Conservation (phyloP, 1,139 yeast genomes). For the Yamadazyma atmosphaerica region DNA sequence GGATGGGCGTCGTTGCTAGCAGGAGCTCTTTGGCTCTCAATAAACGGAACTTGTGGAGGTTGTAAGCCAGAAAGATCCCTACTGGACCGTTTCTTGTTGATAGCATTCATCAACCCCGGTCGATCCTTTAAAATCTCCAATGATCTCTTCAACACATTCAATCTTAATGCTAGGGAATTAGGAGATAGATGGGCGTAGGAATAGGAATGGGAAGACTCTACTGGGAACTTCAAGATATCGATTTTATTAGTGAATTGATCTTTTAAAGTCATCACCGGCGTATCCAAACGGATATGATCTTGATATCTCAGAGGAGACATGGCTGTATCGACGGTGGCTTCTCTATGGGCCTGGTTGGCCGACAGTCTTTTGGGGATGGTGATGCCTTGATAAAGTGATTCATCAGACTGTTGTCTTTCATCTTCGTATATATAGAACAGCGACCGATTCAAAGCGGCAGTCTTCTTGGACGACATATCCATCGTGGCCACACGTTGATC, state of each 20-base stretch:
- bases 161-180: conserved; percentile 71
- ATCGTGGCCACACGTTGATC: conserved; percentile 1
- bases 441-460: conserved; percentile 8
- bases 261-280: conserved; percentile 16
- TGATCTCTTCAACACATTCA: conserved; percentile 74
- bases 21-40: background rate
- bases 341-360: background rate
- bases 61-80: background rate
- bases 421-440: conserved; percentile 27
- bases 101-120: conserved; percentile 48
- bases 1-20: conserved; percentile 16
- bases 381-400: conserved; percentile 9
- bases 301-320: background rate
- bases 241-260: conserved; percentile 13
- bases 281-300: conserved; percentile 9
- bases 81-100: conserved; percentile 4
- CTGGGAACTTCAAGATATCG: conserved; percentile 55
- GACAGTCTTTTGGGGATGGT: conserved; percentile 11
- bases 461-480: background rate
- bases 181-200: conserved; percentile 84
- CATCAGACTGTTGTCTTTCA: conserved; percentile 16
- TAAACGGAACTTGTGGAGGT: background rate
- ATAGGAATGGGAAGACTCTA: conserved; percentile 81
- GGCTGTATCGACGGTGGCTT: background rate
- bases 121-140: conserved; percentile 68